These are phyloP conservation scores for Avena insularis DNA, from an alignment of 176 grass and related monocot genomes.

Conservation along the genomic window DNA sequence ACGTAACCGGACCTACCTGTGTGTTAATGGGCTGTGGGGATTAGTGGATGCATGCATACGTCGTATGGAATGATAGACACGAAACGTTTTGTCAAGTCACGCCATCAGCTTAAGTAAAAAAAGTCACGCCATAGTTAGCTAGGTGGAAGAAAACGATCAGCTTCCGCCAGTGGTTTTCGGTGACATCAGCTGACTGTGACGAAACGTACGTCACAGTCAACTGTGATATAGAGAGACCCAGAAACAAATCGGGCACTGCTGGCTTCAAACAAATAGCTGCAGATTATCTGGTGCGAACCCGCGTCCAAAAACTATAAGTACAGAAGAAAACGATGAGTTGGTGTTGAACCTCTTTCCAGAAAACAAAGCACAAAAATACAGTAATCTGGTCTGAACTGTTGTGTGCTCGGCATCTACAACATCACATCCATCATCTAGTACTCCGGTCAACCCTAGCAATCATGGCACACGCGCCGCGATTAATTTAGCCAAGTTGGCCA, in stretches of 20 bases:
- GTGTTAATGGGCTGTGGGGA: too few species aligned
- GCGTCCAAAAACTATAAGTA: not conserved
- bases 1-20: too few species aligned
- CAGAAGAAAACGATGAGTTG: not conserved
- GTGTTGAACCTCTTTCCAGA: not conserved
- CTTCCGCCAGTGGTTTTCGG: too few species aligned
- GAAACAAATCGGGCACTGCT: not conserved
- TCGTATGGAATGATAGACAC: too few species aligned
- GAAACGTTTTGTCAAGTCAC: too few species aligned
- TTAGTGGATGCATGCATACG: too few species aligned
- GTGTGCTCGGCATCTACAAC: conserved; percentile 14
- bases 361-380: not conserved
- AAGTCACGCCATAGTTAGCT: too few species aligned
- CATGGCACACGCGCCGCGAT: conserved; percentile 17
- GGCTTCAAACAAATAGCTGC: not conserved
- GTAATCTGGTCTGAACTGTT: conserved; percentile 40
- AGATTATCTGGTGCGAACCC: not conserved
- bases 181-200: too few species aligned
- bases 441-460: conserved; percentile 8
- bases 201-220: too few species aligned
- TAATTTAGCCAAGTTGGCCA: not conserved
- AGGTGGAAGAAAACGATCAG: too few species aligned
- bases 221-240: too few species aligned
- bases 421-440: conserved; percentile 9
- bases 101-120: too few species aligned